These are phyloP conservation scores for Talaromyces liani DNA, from an alignment of 495 filamentous ascomycete species.

Conservation along the genomic window DNA sequence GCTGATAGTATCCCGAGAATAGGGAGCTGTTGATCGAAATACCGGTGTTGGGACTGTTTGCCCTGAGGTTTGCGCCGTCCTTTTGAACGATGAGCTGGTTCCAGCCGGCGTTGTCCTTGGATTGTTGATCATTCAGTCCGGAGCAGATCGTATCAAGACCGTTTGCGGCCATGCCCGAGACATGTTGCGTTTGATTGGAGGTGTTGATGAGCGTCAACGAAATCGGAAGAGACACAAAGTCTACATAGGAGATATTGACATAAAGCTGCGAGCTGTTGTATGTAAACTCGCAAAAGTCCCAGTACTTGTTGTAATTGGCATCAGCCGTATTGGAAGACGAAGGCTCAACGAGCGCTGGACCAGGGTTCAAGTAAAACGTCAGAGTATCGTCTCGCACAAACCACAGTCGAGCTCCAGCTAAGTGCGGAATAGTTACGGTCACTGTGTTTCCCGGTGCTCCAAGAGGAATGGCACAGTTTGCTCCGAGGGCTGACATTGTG, in stretches of 20 bases:
- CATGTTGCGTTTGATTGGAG: constrained; percentile 42
- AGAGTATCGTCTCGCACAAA: constrained; percentile 54
- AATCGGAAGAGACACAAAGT: constrained; percentile 64
- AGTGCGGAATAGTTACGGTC: constrained; percentile 56
- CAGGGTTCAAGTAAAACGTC: constrained; percentile 63
- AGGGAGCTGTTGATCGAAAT: constrained; percentile 46
- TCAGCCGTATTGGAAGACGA: constrained; percentile 58
- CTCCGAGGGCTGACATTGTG: constrained; percentile 34
- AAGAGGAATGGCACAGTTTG: constrained; percentile 55
- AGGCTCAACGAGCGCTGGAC: constrained; percentile 64
- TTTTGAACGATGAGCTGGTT: constrained; percentile 49
- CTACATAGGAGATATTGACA: constrained; percentile 69
- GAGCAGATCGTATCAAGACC: constrained; percentile 51
- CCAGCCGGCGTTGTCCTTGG: constrained; percentile 54
- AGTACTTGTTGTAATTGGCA: constrained; percentile 54
- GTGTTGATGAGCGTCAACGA: constrained; percentile 51
- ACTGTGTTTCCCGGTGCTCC: constrained; percentile 51
- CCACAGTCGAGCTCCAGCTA: constrained; percentile 65
- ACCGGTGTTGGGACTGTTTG: constrained; percentile 59
- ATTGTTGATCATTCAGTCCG: constrained; percentile 44
- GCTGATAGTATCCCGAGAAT: constrained; percentile 55
- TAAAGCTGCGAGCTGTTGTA: constrained; percentile 60
- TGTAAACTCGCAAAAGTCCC: constrained; percentile 71
- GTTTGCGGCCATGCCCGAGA: constrained; percentile 48
- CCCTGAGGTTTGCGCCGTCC: constrained; percentile 49